Conservation (phyloP, 768 basidiomycete genomes). For the Boletus rufocinnamomeus region DNA sequence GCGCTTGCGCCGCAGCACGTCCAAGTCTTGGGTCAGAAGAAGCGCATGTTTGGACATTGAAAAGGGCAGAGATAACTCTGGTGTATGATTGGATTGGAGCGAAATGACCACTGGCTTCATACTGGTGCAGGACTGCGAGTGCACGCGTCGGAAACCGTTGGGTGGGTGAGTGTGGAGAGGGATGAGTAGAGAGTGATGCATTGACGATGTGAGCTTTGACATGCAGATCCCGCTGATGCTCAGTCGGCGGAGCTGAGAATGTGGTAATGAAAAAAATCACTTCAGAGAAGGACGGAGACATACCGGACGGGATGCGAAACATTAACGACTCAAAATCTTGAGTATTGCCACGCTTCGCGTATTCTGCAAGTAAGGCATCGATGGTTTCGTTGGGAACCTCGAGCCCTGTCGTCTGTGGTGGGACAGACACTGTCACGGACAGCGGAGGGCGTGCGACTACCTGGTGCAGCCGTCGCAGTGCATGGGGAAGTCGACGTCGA, state of each 20-base stretch:
- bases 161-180: slow-evolving; percentile 25
- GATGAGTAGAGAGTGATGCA: background rate
- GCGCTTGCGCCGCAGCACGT: slow-evolving; percentile 56
- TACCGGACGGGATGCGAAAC: slow-evolving; percentile 46
- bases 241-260: slow-evolving; percentile 43
- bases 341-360: slow-evolving; percentile 50
- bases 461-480: slow-evolving; percentile 25
- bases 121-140: slow-evolving; percentile 65
- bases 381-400: slow-evolving; percentile 40
- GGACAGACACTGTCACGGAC: background rate
- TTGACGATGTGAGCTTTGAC: slow-evolving; percentile 60
- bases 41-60: slow-evolving; percentile 42
- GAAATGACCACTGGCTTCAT: slow-evolving; percentile 62
- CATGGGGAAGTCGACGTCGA: slow-evolving; percentile 8
- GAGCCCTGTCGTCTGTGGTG: background rate
- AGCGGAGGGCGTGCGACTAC: slow-evolving; percentile 2
- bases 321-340: slow-evolving; percentile 48
- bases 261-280: background rate
- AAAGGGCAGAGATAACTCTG: slow-evolving; percentile 60
- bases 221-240: slow-evolving; percentile 68
- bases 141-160: slow-evolving; percentile 61
- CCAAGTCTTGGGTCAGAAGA: slow-evolving; percentile 28
- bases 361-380: slow-evolving; percentile 49
- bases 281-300: slow-evolving; percentile 9
- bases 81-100: slow-evolving; percentile 79